phyloP scores from a whole-genome alignment of 805 yeast species.

The Yarrowia osloensis region DNA sequence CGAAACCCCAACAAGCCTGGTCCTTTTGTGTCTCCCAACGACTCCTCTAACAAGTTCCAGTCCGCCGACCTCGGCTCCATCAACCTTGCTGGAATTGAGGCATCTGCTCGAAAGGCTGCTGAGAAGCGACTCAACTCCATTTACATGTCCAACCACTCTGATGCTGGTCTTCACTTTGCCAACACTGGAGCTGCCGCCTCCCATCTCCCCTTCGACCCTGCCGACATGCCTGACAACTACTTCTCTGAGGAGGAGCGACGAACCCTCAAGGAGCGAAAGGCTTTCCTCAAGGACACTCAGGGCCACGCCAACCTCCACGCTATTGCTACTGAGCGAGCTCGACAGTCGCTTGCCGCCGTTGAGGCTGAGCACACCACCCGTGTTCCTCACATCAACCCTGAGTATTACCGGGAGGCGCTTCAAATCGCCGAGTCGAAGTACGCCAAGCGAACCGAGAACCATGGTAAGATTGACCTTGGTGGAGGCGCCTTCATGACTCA shows the following conservation, averaged over 20 bases:
- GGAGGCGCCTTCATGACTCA: conserved; percentile 81
- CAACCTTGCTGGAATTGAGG: conserved; percentile 37
- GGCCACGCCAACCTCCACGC: conserved; percentile 49
- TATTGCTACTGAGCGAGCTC: conserved; percentile 56
- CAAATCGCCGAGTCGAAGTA: conserved; percentile 71
- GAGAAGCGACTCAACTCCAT: conserved; percentile 38
- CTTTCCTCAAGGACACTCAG: conserved; percentile 32
- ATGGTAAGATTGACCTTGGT: conserved; percentile 72
- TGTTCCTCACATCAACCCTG: conserved; percentile 50
- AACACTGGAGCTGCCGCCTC: conserved; percentile 36
- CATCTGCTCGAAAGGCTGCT: conserved; percentile 42
- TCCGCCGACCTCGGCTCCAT: conserved; percentile 26
- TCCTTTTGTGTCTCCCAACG: conserved; percentile 28
- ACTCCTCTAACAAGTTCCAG: conserved; percentile 22
- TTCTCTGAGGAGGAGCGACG: conserved; percentile 31
- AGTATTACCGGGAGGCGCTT: conserved; percentile 70
- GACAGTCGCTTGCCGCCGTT: conserved; percentile 45
- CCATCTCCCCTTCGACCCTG: conserved; percentile 24
- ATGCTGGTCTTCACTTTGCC: conserved; percentile 32
- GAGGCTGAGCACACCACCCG: conserved; percentile 49
- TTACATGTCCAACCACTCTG: conserved; percentile 34
- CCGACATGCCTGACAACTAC: conserved; percentile 17
- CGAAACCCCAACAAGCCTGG: conserved; percentile 29
- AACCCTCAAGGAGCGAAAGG: conserved; percentile 37
- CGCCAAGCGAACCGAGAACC: conserved; percentile 55